Base-by-base conservation (phyloP, 306 rosid genomes). In the Crataegus laevigata region DNA sequence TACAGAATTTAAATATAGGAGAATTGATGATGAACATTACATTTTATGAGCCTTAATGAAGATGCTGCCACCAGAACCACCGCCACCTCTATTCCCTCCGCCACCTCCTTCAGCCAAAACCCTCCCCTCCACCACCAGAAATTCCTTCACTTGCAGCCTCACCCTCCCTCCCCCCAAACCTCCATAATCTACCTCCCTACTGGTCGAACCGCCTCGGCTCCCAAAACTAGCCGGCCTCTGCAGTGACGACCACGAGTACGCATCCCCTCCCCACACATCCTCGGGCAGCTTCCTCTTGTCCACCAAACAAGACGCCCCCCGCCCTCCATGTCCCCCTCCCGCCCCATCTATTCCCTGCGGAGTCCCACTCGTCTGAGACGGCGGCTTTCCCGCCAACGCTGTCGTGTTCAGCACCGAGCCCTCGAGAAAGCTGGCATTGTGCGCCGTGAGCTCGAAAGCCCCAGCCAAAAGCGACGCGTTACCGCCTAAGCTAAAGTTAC, bases 251-350 rank as follows among this genome's bases (percentile, higher is more conserved):
- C 99, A 92, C 1, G 98, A 79, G 74, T 96, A 96, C 1, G 99
- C 91, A 74, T 96, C 99, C 18, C 99, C 99, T 10, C 99, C 99
- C 99, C 99, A 96, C 52, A 89, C 91, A 63, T 96, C 99, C 85
- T 96, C 98, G 3, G 98, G 98, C 26, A 96, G 97, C 96, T 96
- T 96, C 17, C 71, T 66, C 42, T 71, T 26, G 82, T 96, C 98
- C 76, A 54, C 82, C 77, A 90, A 84, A 82, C 99, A 96, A 72
- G 90, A 85, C 17, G 99, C 99, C 54, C 99, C 99, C 67, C 99
- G 91, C 72, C 99, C 99, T 4, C 99, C 99, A 8, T 92, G 96
- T 3, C 99, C 99, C 18, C 99, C 99, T 3, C 99, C 99, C 0
- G 89, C 93, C 11, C 99, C 98, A 26, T 79, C 89, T 19, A 83